These are phyloP conservation scores for Arxiozyma slooffiae DNA, from an alignment of 1,139 yeast species.

Conservation along the genomic window DNA sequence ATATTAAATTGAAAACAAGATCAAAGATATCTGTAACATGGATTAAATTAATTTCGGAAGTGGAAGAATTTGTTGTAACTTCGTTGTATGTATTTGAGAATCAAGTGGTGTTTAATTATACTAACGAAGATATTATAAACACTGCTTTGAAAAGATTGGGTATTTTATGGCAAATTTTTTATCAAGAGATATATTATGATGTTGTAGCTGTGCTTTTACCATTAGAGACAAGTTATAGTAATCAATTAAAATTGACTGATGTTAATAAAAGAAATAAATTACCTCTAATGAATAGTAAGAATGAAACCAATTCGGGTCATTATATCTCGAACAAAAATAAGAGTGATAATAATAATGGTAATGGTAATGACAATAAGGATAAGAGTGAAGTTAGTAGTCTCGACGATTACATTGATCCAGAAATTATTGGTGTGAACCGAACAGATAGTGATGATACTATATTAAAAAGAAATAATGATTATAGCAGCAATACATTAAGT, in stretches of 20 bases:
- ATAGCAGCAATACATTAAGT: not conserved
- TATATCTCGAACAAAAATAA: not conserved
- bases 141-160: constrained; percentile 33
- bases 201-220: constrained; percentile 54
- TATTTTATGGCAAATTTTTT: constrained; percentile 48
- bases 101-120: constrained; percentile 28
- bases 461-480: not conserved
- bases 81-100: constrained; percentile 39
- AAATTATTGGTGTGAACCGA: not conserved
- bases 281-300: not conserved
- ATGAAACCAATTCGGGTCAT: not conserved
- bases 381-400: not conserved
- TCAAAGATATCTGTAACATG: constrained; percentile 21
- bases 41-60: constrained; percentile 33
- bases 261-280: not conserved
- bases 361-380: not conserved
- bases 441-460: not conserved
- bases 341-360: not conserved
- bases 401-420: not conserved
- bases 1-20: constrained; percentile 19
- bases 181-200: constrained; percentile 44
- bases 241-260: constrained; percentile 8
- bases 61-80: constrained; percentile 38
- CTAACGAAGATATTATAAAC: constrained; percentile 25
- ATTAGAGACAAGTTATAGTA: constrained; percentile 33